Evolutionary conservation across 176 grass and related monocot genomes (phyloP), one percentile per base, ranked within the genome.

Genomic region (Chloris gayana): DNA sequence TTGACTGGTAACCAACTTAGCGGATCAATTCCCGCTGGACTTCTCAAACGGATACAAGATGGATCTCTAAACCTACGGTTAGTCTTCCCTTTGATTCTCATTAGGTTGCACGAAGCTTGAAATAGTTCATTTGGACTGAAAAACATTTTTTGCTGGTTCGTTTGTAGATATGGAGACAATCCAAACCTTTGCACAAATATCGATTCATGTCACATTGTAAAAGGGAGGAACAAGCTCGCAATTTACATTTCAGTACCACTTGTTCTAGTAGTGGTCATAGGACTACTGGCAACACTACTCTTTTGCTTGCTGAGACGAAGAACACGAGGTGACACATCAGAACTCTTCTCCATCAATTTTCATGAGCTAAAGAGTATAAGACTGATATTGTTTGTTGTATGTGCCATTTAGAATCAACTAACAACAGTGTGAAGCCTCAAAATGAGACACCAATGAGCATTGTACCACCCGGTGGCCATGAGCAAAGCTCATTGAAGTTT

Each of bases 1-100:
- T 87, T 94, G 66, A 87, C 67, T 0, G 56, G 75, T 4, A 94
- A 91, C 66, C 27, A 87, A 18, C 80, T 91, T 18, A 82, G 24
- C 34, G 80, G 89, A 62, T 57, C 73, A 38, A 87, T 94, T 56
- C 92, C 92, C n/a, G 30, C 73, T 38, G 77, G 70, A 14, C 62
- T 89, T 57, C 59, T 85, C 6, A 70, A 87, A 80, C 89, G 74
- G 22, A 57, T 75, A 12, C 27, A 85, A 83, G 77, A 80, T 22
- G 78, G 87, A 13, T 76, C 34, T 59, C 70, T 91, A 31, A 89
- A 33, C 37, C 63, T 89, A 50, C 85, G 51, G 93, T 95, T 0
- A 2, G 3, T 65, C 3, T 3, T 38, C 3, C 22, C 5, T 42
- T 38, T 10, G 7, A 42, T 42, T 42, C 17, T 56, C 6, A 35